A percentile compares a stretch with the other conserved stretches of the same genome.
Conservation (phyloP, 2,329 filamentous ascomycete species). For the Fusarium sterilihyphosum region DNA sequence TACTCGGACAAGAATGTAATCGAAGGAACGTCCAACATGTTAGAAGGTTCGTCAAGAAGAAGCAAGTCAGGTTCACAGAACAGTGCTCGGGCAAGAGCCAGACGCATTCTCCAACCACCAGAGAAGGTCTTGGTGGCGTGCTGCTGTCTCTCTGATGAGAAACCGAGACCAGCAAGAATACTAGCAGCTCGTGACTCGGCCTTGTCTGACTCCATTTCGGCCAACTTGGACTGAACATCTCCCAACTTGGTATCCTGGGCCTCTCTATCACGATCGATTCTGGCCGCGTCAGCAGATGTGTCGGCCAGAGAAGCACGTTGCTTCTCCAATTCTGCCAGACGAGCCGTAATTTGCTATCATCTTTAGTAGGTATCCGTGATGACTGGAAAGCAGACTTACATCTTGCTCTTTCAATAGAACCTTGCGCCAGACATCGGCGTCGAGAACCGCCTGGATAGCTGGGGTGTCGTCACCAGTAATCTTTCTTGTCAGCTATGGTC, state of each 20-base stretch:
- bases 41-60: constrained; percentile 97
- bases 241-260: constrained; percentile 89
- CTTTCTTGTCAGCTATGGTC: constrained; percentile 53
- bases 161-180: constrained; percentile 95
- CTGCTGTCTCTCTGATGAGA: constrained; percentile 92
- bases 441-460: constrained; percentile 91
- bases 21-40: constrained; percentile 99
- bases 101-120: constrained; percentile 98
- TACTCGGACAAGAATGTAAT: constrained; percentile 98
- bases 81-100: constrained; percentile 91
- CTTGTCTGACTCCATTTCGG: constrained; percentile 99
- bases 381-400: constrained; percentile 57
- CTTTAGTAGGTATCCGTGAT: constrained; percentile 44
- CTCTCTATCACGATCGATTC: constrained; percentile 87
- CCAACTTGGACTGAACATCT: constrained; percentile 89
- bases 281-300: constrained; percentile 87
- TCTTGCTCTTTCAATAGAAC: constrained; percentile 90
- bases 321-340: constrained; percentile 79
- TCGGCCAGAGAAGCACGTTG: constrained; percentile 86
- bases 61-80: constrained; percentile 98
- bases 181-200: constrained; percentile 94
- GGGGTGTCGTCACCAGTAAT: constrained; percentile 96
- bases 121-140: constrained; percentile 97
- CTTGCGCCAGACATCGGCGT: constrained; percentile 98
- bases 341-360: constrained; percentile 75